Percentiles rank a stretch among this genome's conserved stretches.
These are phyloP conservation scores for Chloropicon primus DNA, from an alignment of 139 green algal genomes.

Conservation along the genomic window DNA sequence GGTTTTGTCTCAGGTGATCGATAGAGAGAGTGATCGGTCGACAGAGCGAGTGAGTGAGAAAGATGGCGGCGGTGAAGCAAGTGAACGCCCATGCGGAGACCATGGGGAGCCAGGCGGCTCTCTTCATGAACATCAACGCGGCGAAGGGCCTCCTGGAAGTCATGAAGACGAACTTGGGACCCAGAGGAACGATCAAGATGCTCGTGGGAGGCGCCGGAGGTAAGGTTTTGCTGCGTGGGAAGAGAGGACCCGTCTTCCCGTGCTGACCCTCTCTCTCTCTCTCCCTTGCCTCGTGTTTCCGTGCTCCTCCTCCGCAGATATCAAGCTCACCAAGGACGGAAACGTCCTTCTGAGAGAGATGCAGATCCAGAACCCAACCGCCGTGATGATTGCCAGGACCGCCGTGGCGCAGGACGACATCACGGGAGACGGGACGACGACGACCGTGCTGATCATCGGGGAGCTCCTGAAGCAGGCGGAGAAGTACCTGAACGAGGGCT, in stretches of 20 bases:
- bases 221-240: slow-evolving; percentile 11
- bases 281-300: too few relatives aligned
- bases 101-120: slow-evolving; percentile 67
- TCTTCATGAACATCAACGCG: slow-evolving; percentile 99
- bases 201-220: slow-evolving; percentile 78
- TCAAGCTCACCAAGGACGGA: slow-evolving; percentile 86
- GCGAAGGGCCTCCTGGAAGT: slow-evolving; percentile 95
- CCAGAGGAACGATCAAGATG: slow-evolving; percentile 99
- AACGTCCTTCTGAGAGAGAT: slow-evolving; percentile 48
- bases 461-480: slow-evolving; percentile 97
- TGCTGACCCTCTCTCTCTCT: too few relatives aligned
- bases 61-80: neutral
- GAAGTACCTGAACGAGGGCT: slow-evolving; percentile 82
- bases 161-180: slow-evolving; percentile 94
- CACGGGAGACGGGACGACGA: slow-evolving; percentile 80
- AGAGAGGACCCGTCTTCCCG: too few relatives aligned
- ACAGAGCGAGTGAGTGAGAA: neutral
- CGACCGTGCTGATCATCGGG: slow-evolving; percentile 91
- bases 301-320: slow-evolving; percentile 44
- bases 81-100: slow-evolving; percentile 92
- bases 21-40: neutral
- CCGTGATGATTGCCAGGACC: slow-evolving; percentile 95
- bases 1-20: too few relatives aligned
- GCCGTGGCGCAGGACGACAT: slow-evolving; percentile 70
- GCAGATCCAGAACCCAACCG: slow-evolving; percentile 99